phyloP scores from a whole-genome alignment of 352 stramenopile species.

The Globisporangium polare region DNA sequence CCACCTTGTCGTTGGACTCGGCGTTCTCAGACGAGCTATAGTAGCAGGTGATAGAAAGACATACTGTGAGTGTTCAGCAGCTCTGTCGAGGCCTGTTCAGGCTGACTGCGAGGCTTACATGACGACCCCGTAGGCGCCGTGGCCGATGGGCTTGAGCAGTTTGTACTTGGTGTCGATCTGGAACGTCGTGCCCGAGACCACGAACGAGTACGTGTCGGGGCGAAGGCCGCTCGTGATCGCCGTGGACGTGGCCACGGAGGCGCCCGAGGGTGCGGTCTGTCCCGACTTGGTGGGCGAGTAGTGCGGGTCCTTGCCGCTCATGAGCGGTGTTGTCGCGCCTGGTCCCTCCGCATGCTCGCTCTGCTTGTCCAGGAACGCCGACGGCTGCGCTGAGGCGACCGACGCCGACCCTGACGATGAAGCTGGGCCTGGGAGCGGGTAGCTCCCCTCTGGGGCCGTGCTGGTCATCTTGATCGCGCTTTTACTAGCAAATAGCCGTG shows the following conservation, averaged over 20 bases:
- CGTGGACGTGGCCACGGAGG: not conserved
- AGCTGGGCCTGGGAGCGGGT: not conserved
- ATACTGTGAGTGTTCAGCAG: not conserved
- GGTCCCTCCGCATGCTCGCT: not conserved
- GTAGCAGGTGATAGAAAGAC: not conserved
- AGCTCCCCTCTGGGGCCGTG: not conserved
- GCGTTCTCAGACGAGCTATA: slow-evolving; percentile 72
- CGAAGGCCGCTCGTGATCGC: slow-evolving; percentile 22
- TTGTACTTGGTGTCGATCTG: slow-evolving; percentile 93
- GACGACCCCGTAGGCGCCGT: slow-evolving; percentile 93
- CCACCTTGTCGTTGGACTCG: slow-evolving; percentile 82
- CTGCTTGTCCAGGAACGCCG: slow-evolving; percentile 12
- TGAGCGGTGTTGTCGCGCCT: not conserved
- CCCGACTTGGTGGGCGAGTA: slow-evolving; percentile 5
- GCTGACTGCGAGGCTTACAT: slow-evolving; percentile 56
- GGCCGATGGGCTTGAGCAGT: slow-evolving; percentile 93
- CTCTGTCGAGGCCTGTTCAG: not conserved
- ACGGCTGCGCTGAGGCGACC: not conserved
- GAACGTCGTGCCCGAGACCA: slow-evolving; percentile 86
- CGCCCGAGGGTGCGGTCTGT: not conserved
- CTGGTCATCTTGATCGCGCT: slow-evolving; percentile 1
- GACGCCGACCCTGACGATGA: not conserved
- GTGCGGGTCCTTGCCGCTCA: not conserved
- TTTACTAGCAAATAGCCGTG: not conserved
- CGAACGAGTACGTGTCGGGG: slow-evolving; percentile 71